Evolutionary conservation across 306 rosid species (phyloP), one percentile per base, ranked within the genome.

Genomic region (Prunus davidiana): DNA sequence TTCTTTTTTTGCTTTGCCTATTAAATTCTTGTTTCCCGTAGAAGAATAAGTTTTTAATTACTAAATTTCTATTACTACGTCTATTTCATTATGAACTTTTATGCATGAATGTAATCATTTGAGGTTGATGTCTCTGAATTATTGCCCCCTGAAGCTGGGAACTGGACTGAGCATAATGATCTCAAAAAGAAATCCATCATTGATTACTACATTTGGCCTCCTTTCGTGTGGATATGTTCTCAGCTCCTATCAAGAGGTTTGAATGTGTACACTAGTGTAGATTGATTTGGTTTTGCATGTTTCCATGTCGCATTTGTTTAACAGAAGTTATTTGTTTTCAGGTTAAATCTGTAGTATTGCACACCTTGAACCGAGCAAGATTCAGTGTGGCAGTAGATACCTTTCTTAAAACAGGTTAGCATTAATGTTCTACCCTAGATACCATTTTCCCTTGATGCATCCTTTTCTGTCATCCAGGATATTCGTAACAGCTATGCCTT

Each of bases 311-410:
- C 54, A 55, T 66, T 80, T 54, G 46, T 82, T 71, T 78, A 58
- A 61, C 28, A 19, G 58, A 69, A 62, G 30, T 75, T 70, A 22
- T 81, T 73, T 69, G 73, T 84, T 73, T 81, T 18, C 86, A 95
- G 99, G 98, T 95, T 68, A 95, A 85, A 81, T 90, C 97, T 65
- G 99, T 95, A 19, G 99, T 95, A 79, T 80, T 95, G 91, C 97
- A 91, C 73, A 95, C 99, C n/a, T 83, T 95, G 81, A 95, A 95
- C 84, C 80, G 84, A 15, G 97, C 93, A 62, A 92, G 99, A 87
- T 95, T 95, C 87, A 77, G 85, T 61, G 93, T 91, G 83, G 97
- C 98, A 41, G 97, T 93, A 14, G 97, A 95, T 52, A 85, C 91
- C 58, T 95, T 95, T 83, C 86, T 92, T 73, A 87, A 83, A 77